phyloP scores from a whole-genome alignment of 495 filamentous ascomycete species.

The Bombardia bombarda region DNA sequence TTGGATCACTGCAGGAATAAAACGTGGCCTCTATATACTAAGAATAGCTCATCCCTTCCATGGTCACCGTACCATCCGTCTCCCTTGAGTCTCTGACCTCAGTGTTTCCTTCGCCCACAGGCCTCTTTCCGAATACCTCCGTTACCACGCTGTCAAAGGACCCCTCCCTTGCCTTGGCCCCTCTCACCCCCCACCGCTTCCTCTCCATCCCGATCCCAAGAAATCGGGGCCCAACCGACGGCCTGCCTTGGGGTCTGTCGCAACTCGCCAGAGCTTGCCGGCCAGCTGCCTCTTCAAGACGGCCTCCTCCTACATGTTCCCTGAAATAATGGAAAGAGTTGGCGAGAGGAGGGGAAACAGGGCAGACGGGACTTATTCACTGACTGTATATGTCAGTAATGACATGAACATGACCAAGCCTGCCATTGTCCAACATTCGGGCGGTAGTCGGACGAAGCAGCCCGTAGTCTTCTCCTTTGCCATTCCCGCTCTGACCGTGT shows the following conservation, averaged over 20 bases:
- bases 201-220: conserved; percentile 15
- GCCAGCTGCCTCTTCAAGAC: conserved; percentile 18
- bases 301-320: too few relatives aligned
- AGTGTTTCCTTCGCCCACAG: conserved; percentile 8
- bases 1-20: conserved; percentile 30
- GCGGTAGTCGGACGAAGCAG: conserved; percentile 11
- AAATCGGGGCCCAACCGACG: conserved; percentile 18
- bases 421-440: conserved; percentile 12
- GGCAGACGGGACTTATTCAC: too few relatives aligned
- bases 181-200: conserved; percentile 5
- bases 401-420: conserved; percentile 30
- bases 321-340: too few relatives aligned
- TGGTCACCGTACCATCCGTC: conserved; percentile 21
- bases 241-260: conserved; percentile 2
- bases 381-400: conserved; percentile 1
- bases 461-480: conserved; percentile 3
- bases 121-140: conserved; percentile 4
- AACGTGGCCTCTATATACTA: conserved; percentile 31
- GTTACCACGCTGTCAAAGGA: conserved; percentile 19
- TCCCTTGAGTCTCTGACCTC: conserved; percentile 18
- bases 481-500: conserved; percentile 20
- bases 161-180: conserved; percentile 4
- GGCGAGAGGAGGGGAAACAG: too few relatives aligned
- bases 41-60: conserved; percentile 27
- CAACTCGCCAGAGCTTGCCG: too few relatives aligned